Percentiles rank a stretch among this genome's conserved stretches.
Evolutionary conservation across 805 yeast species (phyloP).

Genomic region (Starmera pachycereana): DNA sequence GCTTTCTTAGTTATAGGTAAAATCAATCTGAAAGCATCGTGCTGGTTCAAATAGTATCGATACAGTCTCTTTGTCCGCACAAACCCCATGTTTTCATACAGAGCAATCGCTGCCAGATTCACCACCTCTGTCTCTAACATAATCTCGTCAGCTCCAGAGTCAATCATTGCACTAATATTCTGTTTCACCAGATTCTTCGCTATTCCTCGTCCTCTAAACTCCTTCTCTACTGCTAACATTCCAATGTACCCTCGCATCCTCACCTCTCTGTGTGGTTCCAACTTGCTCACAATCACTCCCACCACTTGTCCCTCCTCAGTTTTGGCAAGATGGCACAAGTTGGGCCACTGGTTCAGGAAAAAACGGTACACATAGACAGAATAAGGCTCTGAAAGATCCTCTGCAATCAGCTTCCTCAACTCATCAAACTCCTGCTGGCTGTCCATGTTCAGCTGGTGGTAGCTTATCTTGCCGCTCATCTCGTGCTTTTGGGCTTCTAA

Average conservation of each 20-base stretch:
- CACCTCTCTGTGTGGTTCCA: slow-evolving; percentile 63
- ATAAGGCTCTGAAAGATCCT: slow-evolving; percentile 86
- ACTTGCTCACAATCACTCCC: slow-evolving; percentile 83
- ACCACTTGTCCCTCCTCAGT: slow-evolving; percentile 32
- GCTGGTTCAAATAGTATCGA: slow-evolving; percentile 83
- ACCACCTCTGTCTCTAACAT: slow-evolving; percentile 86
- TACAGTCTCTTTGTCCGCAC: slow-evolving; percentile 64
- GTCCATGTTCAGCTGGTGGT: slow-evolving; percentile 14
- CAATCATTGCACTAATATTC: slow-evolving; percentile 55
- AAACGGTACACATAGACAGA: slow-evolving; percentile 88
- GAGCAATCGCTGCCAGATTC: slow-evolving; percentile 55
- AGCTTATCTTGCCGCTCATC: slow-evolving; percentile 7
- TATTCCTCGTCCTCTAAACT: slow-evolving; percentile 68
- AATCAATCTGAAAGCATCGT: slow-evolving; percentile 84
- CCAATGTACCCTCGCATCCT: slow-evolving; percentile 89
- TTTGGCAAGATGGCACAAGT: slow-evolving; percentile 59
- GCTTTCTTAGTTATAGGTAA: slow-evolving; percentile 65
- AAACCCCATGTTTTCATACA: slow-evolving; percentile 73
- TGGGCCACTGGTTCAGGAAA: slow-evolving; percentile 87
- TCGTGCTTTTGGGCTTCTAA: not conserved
- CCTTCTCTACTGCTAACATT: slow-evolving; percentile 79
- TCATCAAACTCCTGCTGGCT: slow-evolving; percentile 34
- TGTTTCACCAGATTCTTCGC: slow-evolving; percentile 61
- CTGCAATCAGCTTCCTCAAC: slow-evolving; percentile 48
- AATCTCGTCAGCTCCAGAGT: slow-evolving; percentile 73